Percentiles rank a stretch among this genome's conserved stretches.
These are phyloP conservation scores for Saussurea involucrata DNA, from an alignment of 129 eudicot species.

Conservation along the genomic window DNA sequence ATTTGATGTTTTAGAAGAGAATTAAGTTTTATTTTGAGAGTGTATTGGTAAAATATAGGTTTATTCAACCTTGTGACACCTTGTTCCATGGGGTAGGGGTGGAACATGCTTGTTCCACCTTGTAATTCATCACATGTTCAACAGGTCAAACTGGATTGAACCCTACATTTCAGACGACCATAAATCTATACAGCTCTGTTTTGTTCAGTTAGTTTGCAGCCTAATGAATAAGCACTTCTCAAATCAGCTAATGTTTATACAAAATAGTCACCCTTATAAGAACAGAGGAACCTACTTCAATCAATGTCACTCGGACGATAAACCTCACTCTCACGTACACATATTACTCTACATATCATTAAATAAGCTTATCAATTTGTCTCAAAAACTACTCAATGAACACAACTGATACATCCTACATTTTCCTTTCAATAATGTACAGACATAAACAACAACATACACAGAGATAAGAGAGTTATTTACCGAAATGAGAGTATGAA, in stretches of 20 bases:
- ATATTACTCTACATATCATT: neutral
- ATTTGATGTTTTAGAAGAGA: no score
- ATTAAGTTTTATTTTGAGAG: no score
- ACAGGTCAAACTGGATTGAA: no score
- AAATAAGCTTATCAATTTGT: neutral
- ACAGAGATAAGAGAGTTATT: neutral
- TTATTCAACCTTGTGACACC: no score
- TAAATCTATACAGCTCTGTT: no score
- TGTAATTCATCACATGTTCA: no score
- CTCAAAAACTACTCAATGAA: neutral
- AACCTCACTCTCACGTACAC: neutral
- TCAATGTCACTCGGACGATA: neutral
- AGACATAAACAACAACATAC: neutral
- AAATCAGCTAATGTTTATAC: neutral
- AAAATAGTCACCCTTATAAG: neutral
- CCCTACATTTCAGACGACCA: no score
- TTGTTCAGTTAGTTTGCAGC: no score
- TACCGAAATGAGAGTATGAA: conserved; percentile 97
- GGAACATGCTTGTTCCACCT: no score
- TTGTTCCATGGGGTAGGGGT: no score
- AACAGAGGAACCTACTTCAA: neutral
- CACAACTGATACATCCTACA: neutral
- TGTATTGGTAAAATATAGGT: no score
- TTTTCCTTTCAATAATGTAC: neutral
- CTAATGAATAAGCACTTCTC: neutral